Percentiles rank a stretch among this genome's conserved stretches.
These are phyloP conservation scores for Bipolaris zeicola DNA, from an alignment of 2,329 filamentous ascomycete genomes.

Conservation along the genomic window DNA sequence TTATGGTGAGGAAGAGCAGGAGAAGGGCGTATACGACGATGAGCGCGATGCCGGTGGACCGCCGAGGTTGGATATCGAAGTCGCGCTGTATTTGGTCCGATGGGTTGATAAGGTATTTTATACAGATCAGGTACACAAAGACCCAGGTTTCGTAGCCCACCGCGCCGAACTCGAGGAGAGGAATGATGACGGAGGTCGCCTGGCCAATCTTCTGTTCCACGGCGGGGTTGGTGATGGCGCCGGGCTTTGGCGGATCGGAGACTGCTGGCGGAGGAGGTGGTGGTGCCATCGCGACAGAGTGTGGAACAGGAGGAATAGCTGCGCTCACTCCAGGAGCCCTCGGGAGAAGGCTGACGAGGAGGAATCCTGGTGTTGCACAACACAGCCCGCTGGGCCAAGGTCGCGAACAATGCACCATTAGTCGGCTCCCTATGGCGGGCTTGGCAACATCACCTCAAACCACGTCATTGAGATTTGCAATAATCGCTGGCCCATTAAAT, in stretches of 20 bases:
- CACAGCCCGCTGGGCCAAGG: constrained; percentile 6
- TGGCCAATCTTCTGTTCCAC: constrained; percentile 54
- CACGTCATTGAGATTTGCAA: background rate
- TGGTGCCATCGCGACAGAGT: constrained; percentile 18
- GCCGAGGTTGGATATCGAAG: constrained; percentile 46
- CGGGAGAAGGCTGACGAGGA: constrained; percentile 8
- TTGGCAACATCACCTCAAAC: background rate
- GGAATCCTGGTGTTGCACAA: constrained; percentile 4
- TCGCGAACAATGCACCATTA: constrained; percentile 1
- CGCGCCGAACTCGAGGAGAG: constrained; percentile 68
- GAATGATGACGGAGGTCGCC: constrained; percentile 70
- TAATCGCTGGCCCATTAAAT: background rate
- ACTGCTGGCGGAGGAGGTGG: constrained; percentile 20
- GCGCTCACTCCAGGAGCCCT: constrained; percentile 7
- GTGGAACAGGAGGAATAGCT: background rate
- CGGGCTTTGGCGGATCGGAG: constrained; percentile 29
- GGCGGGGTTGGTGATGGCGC: constrained; percentile 27
- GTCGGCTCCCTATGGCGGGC: background rate
- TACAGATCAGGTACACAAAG: constrained; percentile 63
- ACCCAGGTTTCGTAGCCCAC: constrained; percentile 75
- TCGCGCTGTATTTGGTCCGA: constrained; percentile 29
- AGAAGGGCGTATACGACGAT: constrained; percentile 75
- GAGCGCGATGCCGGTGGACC: constrained; percentile 68
- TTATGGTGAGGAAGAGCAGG: constrained; percentile 66
- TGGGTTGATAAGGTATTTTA: constrained; percentile 71